These are phyloP conservation scores for Nicotiana paniculata DNA, from an alignment of 257 asterid species.

Conservation along the genomic window DNA sequence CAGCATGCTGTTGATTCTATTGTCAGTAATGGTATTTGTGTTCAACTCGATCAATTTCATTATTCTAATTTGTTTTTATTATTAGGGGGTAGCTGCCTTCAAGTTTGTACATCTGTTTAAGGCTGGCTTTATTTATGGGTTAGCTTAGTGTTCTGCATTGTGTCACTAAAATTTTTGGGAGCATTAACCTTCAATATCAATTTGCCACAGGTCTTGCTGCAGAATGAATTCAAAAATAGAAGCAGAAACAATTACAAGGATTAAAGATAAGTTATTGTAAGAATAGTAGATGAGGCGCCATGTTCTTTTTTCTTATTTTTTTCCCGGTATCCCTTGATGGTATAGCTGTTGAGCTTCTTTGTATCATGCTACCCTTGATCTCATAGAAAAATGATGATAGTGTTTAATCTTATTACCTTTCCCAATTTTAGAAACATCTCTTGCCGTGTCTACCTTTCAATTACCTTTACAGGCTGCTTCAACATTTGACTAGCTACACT, in stretches of 20 bases:
- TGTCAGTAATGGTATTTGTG: background rate
- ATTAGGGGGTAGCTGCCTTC: background rate
- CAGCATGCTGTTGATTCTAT: background rate
- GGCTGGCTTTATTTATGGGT: background rate
- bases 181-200: background rate
- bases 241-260: slow-evolving; percentile 10
- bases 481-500: background rate
- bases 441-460: background rate
- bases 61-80: background rate
- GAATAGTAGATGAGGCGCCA: slow-evolving; percentile 12
- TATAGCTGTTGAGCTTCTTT: slow-evolving; percentile 17
- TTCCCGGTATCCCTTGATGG: background rate
- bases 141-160: background rate
- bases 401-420: background rate
- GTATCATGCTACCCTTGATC: slow-evolving; percentile 14
- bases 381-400: slow-evolving; percentile 11
- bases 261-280: slow-evolving; percentile 9
- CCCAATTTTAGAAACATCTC: background rate
- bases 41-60: background rate
- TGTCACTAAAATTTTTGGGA: background rate
- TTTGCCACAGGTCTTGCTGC: slow-evolving; percentile 2
- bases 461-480: background rate
- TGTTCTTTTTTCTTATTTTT: background rate
- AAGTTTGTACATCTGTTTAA: background rate
- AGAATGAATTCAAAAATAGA: slow-evolving; percentile 7